phyloP scores from a whole-genome alignment of 2,329 filamentous ascomycete genomes.

The Sphaerulina vaccinii region DNA sequence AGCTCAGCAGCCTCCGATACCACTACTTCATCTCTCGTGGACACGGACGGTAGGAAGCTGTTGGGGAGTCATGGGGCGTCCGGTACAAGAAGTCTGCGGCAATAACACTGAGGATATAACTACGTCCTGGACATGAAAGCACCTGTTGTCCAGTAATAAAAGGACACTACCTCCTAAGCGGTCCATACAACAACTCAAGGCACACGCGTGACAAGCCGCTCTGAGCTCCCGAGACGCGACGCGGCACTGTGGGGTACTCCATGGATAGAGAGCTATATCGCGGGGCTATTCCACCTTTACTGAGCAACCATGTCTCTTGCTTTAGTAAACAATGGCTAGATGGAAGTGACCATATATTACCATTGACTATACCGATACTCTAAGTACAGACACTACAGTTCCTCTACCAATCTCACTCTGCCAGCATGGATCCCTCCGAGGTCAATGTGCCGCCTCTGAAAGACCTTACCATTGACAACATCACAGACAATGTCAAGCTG shows the following conservation, averaged over 20 bases:
- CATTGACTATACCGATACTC: not conserved
- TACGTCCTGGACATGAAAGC: too few relatives aligned
- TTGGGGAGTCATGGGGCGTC: too few relatives aligned
- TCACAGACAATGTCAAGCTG: constrained; percentile 70
- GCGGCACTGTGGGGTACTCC: not conserved
- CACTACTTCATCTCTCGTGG: too few relatives aligned
- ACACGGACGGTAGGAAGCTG: too few relatives aligned
- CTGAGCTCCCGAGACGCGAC: constrained; percentile 5
- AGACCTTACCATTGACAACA: constrained; percentile 75
- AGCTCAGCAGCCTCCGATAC: too few relatives aligned
- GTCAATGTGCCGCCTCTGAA: constrained; percentile 56
- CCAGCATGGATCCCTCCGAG: constrained; percentile 46
- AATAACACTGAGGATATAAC: too few relatives aligned
- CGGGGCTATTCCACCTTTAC: constrained; percentile 21
- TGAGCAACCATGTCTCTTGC: constrained; percentile 17
- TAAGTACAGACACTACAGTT: not conserved
- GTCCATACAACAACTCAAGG: too few relatives aligned
- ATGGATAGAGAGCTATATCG: not conserved
- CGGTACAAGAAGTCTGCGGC: too few relatives aligned
- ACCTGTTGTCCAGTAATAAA: too few relatives aligned
- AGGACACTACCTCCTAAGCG: too few relatives aligned
- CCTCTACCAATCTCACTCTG: not conserved
- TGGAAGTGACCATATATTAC: not conserved
- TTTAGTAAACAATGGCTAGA: constrained; percentile 18
- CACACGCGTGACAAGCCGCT: constrained; percentile 22